These are phyloP conservation scores for Paratinospora sagittata DNA, from an alignment of 164 flowering plant species.

Conservation along the genomic window DNA sequence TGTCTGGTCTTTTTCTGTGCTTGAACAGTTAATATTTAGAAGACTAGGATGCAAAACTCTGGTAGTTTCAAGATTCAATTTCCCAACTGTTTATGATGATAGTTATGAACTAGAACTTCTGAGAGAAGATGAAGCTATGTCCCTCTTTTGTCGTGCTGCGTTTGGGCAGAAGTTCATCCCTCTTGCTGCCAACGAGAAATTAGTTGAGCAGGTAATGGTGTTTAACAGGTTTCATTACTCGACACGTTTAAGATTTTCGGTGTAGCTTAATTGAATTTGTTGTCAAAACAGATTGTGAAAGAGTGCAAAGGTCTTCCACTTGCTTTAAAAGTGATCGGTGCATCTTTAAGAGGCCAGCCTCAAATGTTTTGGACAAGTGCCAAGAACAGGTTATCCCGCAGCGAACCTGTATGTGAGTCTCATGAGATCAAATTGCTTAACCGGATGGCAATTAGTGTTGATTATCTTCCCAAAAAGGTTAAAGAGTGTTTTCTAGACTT, in stretches of 20 bases:
- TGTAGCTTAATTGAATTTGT: not conserved
- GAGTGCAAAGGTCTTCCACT: constrained; percentile 79
- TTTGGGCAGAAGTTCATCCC: constrained; percentile 51
- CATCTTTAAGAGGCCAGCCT: constrained; percentile 52
- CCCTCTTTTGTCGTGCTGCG: constrained; percentile 58
- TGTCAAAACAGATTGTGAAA: constrained; percentile 40
- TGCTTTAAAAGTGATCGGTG: constrained; percentile 83
- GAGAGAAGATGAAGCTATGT: constrained; percentile 49
- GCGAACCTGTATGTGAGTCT: constrained; percentile 51
- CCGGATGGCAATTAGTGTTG: constrained; percentile 51
- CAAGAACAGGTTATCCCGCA: constrained; percentile 42
- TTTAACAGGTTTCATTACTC: not conserved
- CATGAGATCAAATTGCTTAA: constrained; percentile 55
- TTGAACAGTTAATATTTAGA: constrained; percentile 44
- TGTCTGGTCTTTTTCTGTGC: constrained; percentile 43
- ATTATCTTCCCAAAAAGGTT: constrained; percentile 35
- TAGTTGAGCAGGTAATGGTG: constrained; percentile 56
- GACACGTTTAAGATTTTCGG: not conserved
- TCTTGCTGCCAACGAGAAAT: constrained; percentile 28
- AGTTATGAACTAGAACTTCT: constrained; percentile 48
- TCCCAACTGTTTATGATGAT: constrained; percentile 22
- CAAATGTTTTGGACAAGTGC: constrained; percentile 63
- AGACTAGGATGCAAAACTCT: constrained; percentile 63
- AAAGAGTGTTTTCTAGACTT: constrained; percentile 59
- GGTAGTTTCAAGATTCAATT: constrained; percentile 43